A percentile compares a stretch with the other conserved stretches of the same genome.
phyloP scores from a whole-genome alignment of 2,329 filamentous ascomycete species.

The Geoglossum cookeanum region DNA sequence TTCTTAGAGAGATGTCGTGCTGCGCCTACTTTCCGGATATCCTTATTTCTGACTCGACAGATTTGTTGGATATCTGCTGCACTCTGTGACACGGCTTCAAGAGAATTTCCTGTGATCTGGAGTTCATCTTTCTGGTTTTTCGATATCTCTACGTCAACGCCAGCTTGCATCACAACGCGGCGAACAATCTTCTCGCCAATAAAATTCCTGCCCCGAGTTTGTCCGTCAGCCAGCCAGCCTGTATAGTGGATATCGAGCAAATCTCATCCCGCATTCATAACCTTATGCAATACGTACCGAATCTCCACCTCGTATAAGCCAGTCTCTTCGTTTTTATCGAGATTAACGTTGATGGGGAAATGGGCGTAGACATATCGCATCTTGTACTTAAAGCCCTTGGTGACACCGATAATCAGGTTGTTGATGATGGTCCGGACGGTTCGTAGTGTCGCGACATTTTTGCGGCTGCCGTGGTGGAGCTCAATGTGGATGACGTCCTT shows the following conservation, averaged over 20 bases:
- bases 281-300: conserved; percentile 41
- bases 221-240: not conserved
- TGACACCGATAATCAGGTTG: conserved; percentile 97
- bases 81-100: conserved; percentile 94
- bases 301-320: conserved; percentile 87
- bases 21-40: conserved; percentile 85
- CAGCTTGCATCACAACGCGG: conserved; percentile 69
- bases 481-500: conserved; percentile 85
- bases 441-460: conserved; percentile 93
- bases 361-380: conserved; percentile 99
- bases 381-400: conserved; percentile 99
- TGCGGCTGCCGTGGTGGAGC: conserved; percentile 95
- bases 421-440: conserved; percentile 96
- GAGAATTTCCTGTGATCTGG: conserved; percentile 75
- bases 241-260: not conserved
- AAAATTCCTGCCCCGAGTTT: conserved; percentile 53
- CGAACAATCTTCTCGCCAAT: conserved; percentile 99
- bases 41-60: conserved; percentile 99
- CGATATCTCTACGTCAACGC: conserved; percentile 80
- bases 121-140: conserved; percentile 97
- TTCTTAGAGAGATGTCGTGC: conserved; percentile 6
- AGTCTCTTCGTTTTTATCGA: conserved; percentile 89
- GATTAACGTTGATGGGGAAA: conserved; percentile 99
- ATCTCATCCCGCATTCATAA: not conserved
- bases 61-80: conserved; percentile 99